Conservation (phyloP, 2,329 filamentous ascomycete genomes). For the Cladobotryum protrusum region DNA sequence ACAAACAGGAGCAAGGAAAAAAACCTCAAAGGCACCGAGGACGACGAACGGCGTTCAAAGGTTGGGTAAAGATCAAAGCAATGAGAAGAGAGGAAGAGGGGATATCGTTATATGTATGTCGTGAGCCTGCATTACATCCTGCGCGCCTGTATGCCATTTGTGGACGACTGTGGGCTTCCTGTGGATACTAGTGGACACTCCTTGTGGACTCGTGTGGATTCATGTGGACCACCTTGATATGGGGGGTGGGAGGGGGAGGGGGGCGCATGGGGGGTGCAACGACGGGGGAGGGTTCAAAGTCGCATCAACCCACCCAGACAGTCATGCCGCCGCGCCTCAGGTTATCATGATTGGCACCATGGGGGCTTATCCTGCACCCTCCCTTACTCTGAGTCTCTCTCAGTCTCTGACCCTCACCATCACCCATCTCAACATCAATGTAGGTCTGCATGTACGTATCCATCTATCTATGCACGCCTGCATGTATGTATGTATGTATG, state of each 20-base stretch:
- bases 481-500: constrained; percentile 2
- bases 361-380: neutral
- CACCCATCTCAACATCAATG: neutral
- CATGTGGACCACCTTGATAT: no score
- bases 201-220: no score
- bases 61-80: constrained; percentile 12
- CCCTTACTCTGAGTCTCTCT: no score
- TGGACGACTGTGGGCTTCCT: constrained; percentile 12
- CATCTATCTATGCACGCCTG: neutral
- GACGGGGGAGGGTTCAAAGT: neutral
- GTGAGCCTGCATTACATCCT: constrained; percentile 18
- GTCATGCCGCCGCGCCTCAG: constrained; percentile 5
- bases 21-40: constrained; percentile 1
- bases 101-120: constrained; percentile 19
- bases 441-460: neutral
- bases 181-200: no score
- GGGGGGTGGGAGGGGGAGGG: neutral
- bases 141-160: constrained; percentile 18
- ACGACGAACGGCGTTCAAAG: constrained; percentile 8
- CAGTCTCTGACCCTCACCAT: no score
- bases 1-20: constrained; percentile 4
- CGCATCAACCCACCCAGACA: constrained; percentile 3
- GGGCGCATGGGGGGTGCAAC: neutral
- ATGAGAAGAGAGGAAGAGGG: constrained; percentile 19
- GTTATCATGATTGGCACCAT: neutral